Evolutionary conservation across 805 yeast genomes (phyloP), one percentile per base, ranked within the genome.

Genomic region (Diddensiella santjacobensis): DNA sequence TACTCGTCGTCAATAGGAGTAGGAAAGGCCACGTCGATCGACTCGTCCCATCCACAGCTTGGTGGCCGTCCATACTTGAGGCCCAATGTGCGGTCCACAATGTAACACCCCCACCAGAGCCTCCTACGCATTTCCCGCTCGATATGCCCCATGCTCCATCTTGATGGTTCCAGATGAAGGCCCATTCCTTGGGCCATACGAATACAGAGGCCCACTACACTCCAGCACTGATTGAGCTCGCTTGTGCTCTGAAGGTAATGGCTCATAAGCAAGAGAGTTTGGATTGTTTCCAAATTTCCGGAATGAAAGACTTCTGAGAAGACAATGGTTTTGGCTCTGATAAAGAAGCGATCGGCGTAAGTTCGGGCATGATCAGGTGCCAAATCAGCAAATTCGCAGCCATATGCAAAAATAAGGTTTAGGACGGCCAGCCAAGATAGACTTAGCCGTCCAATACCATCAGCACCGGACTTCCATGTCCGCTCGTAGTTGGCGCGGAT

Each of bases 141-240:
- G 29, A 60, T 53, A 15, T 38, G 42, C 10, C 42, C 42, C 22
- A 31, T 13, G 40, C 43, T 48, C 13, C 50, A 40, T 8, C 58
- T 45, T 2, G 55, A 53, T 11, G 52, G 36, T 44, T 61, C 61
- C 8, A 56, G 49, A 31, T 56, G 51, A 26, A 74, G 49, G 0
- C 78, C 79, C 26, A 71, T 52, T 0, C 73, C 62, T 57, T 72
- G 75, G 0, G 75, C 77, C 54, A 70, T 62, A 23, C 76, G 61
- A 17, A 74, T 71, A 1, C 77, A 70, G 15, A 58, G 54, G 3
- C 77, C 75, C 18, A 74, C 56, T 50, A 68, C 67, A 19, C 72
- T 63, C 78, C 78, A 75, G 18, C 77, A 71, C 18, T 58, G 60
- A 8, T 58, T 56, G 43, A 57, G 59, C 42, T 56, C 40, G 13